Percentiles rank a stretch among this genome's conserved stretches.
phyloP scores from a whole-genome alignment of 192 early-diverging fungal species.

The Coemansia sp. region DNA sequence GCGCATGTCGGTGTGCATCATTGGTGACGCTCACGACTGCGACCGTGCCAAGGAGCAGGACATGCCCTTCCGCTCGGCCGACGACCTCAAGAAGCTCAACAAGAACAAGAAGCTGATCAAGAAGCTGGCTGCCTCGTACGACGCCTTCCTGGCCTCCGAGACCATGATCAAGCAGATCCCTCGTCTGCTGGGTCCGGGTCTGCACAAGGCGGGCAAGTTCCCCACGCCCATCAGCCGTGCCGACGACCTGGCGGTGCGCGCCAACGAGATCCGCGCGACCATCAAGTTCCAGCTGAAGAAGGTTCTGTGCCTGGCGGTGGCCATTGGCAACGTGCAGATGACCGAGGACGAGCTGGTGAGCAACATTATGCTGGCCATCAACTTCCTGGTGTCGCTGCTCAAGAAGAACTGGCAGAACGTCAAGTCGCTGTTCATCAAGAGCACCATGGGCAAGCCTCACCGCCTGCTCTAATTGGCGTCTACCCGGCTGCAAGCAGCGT shows the following conservation, averaged over 20 bases:
- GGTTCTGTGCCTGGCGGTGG: constrained; percentile 96
- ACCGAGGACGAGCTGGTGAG: constrained; percentile 89
- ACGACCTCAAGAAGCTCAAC: constrained; percentile 99
- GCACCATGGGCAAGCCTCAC: constrained; percentile 91
- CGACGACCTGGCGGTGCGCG: constrained; percentile 83
- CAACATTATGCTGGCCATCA: constrained; percentile 97
- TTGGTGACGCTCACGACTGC: constrained; percentile 94
- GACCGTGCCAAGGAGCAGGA: constrained; percentile 90
- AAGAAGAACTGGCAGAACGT: constrained; percentile 99
- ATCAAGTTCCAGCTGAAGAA: constrained; percentile 99
- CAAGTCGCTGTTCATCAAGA: constrained; percentile 96
- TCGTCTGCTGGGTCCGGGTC: constrained; percentile 96
- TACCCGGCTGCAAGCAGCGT: constrained; percentile 5
- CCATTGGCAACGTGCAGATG: constrained; percentile 93
- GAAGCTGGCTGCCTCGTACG: constrained; percentile 98
- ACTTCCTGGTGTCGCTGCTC: constrained; percentile 95
- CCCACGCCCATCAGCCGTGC: constrained; percentile 89
- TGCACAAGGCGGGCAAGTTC: constrained; percentile 99
- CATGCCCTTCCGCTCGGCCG: constrained; percentile 89
- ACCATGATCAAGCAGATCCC: constrained; percentile 99
- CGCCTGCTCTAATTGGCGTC: constrained; percentile 70
- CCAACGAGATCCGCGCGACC: constrained; percentile 90
- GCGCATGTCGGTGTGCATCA: constrained; percentile 90
- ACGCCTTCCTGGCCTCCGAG: constrained; percentile 97
- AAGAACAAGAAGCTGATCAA: constrained; percentile 99